A percentile compares a stretch with the other conserved stretches of the same genome.
Evolutionary conservation across 208 protist species (phyloP).

Genomic region (Acanthamoeba lenticulata): DNA sequence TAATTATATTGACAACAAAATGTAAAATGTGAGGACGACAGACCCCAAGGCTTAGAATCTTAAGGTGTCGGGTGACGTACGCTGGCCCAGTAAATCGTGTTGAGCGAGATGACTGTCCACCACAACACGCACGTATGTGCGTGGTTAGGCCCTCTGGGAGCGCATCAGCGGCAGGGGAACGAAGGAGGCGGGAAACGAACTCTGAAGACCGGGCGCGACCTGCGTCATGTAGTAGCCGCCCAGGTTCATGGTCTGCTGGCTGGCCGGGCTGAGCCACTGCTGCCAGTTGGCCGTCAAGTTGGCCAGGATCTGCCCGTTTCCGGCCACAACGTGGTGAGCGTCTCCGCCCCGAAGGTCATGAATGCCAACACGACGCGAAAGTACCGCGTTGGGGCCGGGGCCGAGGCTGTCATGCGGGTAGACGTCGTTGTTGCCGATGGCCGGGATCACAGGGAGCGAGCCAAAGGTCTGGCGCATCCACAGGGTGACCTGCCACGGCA

Average conservation of each 20-base stretch:
- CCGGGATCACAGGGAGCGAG: neutral
- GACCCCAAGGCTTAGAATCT: too few species aligned
- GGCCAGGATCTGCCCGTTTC: neutral
- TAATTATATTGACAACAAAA: neutral
- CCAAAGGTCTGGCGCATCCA: neutral
- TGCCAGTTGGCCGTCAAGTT: slow-evolving; percentile 24
- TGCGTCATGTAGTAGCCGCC: neutral
- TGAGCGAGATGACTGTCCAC: neutral
- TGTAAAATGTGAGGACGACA: neutral
- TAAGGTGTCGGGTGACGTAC: neutral
- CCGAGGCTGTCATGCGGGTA: neutral
- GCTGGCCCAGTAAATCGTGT: slow-evolving; percentile 26
- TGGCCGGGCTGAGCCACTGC: neutral
- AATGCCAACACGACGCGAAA: neutral
- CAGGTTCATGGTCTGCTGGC: slow-evolving; percentile 1
- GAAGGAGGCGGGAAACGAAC: neutral
- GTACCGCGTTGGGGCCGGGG: neutral
- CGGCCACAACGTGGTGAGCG: neutral
- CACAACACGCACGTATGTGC: neutral
- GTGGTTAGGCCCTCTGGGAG: neutral
- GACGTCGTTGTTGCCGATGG: slow-evolving; percentile 44
- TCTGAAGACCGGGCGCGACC: neutral
- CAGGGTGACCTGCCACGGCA: neutral
- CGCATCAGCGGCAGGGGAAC: neutral
- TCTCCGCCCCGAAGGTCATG: neutral